Evolutionary conservation across 805 yeast genomes (phyloP), one percentile per base, ranked within the genome.

Genomic region (Komagataella mondaviorum): DNA sequence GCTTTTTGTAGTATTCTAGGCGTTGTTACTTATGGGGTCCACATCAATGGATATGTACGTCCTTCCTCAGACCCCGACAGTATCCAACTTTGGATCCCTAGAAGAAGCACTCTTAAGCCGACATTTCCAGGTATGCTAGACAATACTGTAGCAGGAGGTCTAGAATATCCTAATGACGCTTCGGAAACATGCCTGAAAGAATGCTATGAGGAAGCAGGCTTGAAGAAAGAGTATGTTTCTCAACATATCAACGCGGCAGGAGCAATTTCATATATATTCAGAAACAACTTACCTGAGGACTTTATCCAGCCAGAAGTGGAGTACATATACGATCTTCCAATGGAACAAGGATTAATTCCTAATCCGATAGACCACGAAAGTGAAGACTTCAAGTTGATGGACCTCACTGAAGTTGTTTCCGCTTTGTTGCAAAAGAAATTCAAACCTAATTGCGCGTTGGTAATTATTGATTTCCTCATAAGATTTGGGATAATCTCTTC

Each of bases 121-220:
- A 93, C 99, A 0, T 91, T 79, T 68, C 98, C 99, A 0, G 85
- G 86, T 0, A 84, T 80, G 85, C 73, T 90, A 44, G 99, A 93
- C 63, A 91, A 90, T 63, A 88, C 95, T 1, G 86, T 93, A 6
- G 99, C 96, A 0, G 99, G 99, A 1, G 99, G 99, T 0, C 60
- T 93, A 3, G 96, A 95, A 0, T 73, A 83, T 63, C 96, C 96
- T 0, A 71, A 78, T 56, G 88, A 89, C 0, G 69, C 81, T 2
- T 67, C 71, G 60, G 96, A 88, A 48, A 91, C 97, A 0, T 79
- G 83, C 3, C 57, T 86, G 17, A 93, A 93, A 62, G 99, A 93
- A 63, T 80, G 95, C 59, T 72, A 71, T 54, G 99, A 93, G 60
- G 99, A 93, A 60, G 98, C 96, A 0, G 95, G 95, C 0, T 65